Base-by-base conservation (phyloP, 2,329 filamentous ascomycete genomes). In the Colletotrichum viniferum region DNA sequence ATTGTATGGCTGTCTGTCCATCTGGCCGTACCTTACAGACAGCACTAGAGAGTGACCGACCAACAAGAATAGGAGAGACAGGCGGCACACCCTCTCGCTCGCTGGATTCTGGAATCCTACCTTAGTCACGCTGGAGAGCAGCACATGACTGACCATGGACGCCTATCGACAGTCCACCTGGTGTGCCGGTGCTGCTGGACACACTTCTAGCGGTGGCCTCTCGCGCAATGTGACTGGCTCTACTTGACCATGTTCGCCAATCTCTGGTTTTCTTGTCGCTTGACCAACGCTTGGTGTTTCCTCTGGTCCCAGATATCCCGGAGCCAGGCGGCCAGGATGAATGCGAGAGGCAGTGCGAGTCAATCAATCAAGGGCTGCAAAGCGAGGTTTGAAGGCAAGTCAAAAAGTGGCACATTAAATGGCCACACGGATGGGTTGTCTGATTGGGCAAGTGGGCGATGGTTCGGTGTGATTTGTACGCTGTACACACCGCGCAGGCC, bases 401-500 rank as follows among this genome's bases (percentile, higher is more conserved):
- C 30, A 32, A 65, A 72, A 67, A 71, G 69, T 67, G 72, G 68
- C 55, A 66, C 61, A 55, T 67, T 72, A 26, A 55, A 58, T 58
- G 69, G 69, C 69, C 55, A 67, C 69, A 66, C 56, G 72, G 69
- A 67, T 74, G 26, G 13, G 16, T 61, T 71, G 61, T 66, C 72
- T 71, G 68, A 71, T 74, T 71, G 68, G 69, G 62, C 56, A 48
- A 60, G 36, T 68, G 32, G 56, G 32, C 4, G 43, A 52, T 63
- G 69, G 69, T 75, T 68, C 69, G 73, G 69, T 75, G 56, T 72
- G 62, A 62, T 60, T 38, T 55, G 73, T 67, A 73, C n/a, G 38
- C 38, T 43, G 43, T 75, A 75, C 69, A 13, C 48, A 18, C 24
- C 38, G 61, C 48, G 24, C 32, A 48, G 55, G 55, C 58, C 48